phyloP scores from a whole-genome alignment of 139 green algal species.

The Picochlorum sp. region DNA sequence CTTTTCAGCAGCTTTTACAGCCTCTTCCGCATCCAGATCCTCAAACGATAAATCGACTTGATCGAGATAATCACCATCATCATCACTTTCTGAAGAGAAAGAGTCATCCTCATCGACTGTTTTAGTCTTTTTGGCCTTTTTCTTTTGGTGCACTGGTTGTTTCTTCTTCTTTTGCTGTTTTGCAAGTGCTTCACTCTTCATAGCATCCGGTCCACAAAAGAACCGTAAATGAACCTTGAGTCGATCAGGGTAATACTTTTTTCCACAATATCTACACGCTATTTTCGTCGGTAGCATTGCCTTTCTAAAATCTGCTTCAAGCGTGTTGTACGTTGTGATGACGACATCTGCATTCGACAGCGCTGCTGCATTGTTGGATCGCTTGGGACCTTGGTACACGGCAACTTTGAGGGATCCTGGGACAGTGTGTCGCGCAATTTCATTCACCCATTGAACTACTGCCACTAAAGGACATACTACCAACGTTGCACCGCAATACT shows the following conservation, averaged over 20 bases:
- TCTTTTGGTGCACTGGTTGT: neutral
- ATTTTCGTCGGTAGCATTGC: conserved; percentile 53
- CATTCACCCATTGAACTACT: conserved; percentile 83
- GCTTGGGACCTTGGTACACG: conserved; percentile 75
- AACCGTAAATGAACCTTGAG: conserved; percentile 70
- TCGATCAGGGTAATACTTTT: conserved; percentile 65
- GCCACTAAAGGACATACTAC: conserved; percentile 89
- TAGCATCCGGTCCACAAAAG: conserved; percentile 86
- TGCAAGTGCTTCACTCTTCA: conserved; percentile 70
- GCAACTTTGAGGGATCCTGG: conserved; percentile 53
- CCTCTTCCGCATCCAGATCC: conserved; percentile 30
- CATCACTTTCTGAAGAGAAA: conserved; percentile 3
- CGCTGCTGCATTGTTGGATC: conserved; percentile 30
- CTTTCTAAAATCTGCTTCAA: conserved; percentile 77
- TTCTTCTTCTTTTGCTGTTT: conserved; percentile 71
- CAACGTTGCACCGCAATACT: conserved; percentile 65
- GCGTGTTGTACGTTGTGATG: conserved; percentile 83
- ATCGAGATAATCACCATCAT: conserved; percentile 12
- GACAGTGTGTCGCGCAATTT: conserved; percentile 76
- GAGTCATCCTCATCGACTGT: conserved; percentile 28
- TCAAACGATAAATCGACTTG: conserved; percentile 7
- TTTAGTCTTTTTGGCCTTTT: neutral
- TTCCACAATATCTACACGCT: conserved; percentile 72
- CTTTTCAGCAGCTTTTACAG: conserved; percentile 11
- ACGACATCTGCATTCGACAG: conserved; percentile 71